Evolutionary conservation across 805 yeast genomes (phyloP).

Genomic region (Candida sakaeoensis): DNA sequence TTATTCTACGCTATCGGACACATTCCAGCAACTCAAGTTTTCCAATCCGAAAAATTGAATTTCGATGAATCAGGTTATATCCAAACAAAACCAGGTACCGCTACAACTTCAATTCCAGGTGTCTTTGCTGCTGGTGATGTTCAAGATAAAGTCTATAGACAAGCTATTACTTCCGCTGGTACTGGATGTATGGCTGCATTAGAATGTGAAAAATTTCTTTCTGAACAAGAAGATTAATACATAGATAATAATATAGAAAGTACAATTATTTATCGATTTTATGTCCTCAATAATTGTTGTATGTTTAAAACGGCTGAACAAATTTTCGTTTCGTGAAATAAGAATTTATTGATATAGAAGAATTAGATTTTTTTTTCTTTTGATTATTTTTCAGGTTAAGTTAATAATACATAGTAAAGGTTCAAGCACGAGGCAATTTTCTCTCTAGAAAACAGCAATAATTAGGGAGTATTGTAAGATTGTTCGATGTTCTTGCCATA

Average conservation of each 20-base stretch:
- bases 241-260: not conserved
- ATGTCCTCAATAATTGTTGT: too few species aligned
- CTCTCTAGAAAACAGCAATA: too few species aligned
- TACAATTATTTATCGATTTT: too few species aligned
- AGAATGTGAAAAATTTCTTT: constrained; percentile 81
- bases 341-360: too few species aligned
- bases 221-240: constrained; percentile 43
- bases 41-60: constrained; percentile 65
- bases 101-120: constrained; percentile 82
- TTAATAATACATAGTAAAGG: too few species aligned
- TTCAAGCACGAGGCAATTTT: too few species aligned
- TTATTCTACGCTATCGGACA: constrained; percentile 98
- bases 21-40: constrained; percentile 86
- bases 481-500: too few species aligned
- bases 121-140: constrained; percentile 99
- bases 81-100: constrained; percentile 83
- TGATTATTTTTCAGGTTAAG: too few species aligned
- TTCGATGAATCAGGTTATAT: constrained; percentile 88
- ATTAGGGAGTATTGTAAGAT: too few species aligned
- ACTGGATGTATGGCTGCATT: constrained; percentile 99
- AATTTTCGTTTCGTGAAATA: too few species aligned
- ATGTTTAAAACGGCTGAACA: too few species aligned
- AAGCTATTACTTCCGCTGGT: constrained; percentile 99
- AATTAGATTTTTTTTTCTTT: too few species aligned
- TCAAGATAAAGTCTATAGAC: constrained; percentile 95